These are phyloP conservation scores for Delonix regia DNA, from an alignment of 306 rosid genomes.

Conservation along the genomic window DNA sequence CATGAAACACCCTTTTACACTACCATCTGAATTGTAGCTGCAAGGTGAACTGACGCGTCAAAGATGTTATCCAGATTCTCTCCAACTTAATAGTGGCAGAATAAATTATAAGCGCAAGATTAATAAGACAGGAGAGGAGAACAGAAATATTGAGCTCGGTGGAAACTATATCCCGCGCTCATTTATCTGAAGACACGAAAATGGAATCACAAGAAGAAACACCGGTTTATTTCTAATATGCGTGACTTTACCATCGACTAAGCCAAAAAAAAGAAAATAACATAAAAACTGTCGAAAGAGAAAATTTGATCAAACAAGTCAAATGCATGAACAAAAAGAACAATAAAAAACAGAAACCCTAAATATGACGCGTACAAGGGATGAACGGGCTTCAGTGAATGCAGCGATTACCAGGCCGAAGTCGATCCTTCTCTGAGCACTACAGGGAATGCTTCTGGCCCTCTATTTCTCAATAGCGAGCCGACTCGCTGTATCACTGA, in stretches of 20 bases:
- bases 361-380: not conserved
- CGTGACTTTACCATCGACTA: not conserved
- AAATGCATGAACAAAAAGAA: conserved; percentile 13
- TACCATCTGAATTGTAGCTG: not conserved
- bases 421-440: conserved; percentile 29
- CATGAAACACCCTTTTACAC: not conserved
- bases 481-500: not conserved
- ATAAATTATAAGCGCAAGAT: not conserved
- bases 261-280: too few relatives aligned
- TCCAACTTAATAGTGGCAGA: not conserved
- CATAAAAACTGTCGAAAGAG: not conserved
- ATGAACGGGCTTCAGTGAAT: not conserved
- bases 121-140: not conserved
- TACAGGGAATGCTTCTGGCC: not conserved
- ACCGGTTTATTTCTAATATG: not conserved
- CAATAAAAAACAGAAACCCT: conserved; percentile 19
- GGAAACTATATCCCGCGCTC: not conserved
- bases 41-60: not conserved
- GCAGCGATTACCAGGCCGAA: not conserved
- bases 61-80: not conserved
- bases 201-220: not conserved
- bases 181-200: not conserved
- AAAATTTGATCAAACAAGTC: conserved; percentile 27
- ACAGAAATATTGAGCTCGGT: not conserved
- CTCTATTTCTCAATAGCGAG: not conserved